These are phyloP conservation scores for Furcasterigmium sp. DNA, from an alignment of 2,329 filamentous ascomycete species.

Conservation along the genomic window DNA sequence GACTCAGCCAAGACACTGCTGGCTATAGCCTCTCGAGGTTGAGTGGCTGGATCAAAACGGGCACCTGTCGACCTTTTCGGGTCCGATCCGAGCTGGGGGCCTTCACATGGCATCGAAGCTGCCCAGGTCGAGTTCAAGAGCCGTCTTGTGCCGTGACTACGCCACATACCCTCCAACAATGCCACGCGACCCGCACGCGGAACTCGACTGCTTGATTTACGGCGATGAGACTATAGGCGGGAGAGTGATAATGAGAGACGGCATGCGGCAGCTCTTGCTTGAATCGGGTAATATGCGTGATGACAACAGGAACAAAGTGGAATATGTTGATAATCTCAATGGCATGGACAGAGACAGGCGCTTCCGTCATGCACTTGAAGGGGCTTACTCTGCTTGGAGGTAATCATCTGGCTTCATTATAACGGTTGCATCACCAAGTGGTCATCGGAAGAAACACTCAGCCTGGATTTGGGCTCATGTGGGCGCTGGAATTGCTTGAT, in stretches of 20 bases:
- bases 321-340: constrained; percentile 39
- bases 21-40: constrained; percentile 33
- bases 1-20: constrained; percentile 29
- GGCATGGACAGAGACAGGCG: too few species aligned
- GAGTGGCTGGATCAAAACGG: constrained; percentile 39
- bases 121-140: constrained; percentile 22
- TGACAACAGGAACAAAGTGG: constrained; percentile 35
- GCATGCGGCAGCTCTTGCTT: constrained; percentile 58
- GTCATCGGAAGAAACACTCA: too few species aligned
- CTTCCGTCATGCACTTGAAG: too few species aligned
- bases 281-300: constrained; percentile 51
- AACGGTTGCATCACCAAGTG: too few species aligned
- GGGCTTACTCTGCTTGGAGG: too few species aligned
- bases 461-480: too few species aligned
- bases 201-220: constrained; percentile 62
- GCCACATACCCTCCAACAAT: constrained; percentile 69
- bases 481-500: too few species aligned
- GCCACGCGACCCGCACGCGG: constrained; percentile 59
- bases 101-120: constrained; percentile 29
- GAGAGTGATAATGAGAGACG: constrained; percentile 55
- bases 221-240: constrained; percentile 47
- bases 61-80: constrained; percentile 45
- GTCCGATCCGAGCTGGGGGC: constrained; percentile 49
- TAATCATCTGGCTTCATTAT: too few species aligned
- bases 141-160: constrained; percentile 62